Base-by-base conservation (phyloP, 192 early-diverging fungal species). In the Phycomyces blakesleeanus region DNA sequence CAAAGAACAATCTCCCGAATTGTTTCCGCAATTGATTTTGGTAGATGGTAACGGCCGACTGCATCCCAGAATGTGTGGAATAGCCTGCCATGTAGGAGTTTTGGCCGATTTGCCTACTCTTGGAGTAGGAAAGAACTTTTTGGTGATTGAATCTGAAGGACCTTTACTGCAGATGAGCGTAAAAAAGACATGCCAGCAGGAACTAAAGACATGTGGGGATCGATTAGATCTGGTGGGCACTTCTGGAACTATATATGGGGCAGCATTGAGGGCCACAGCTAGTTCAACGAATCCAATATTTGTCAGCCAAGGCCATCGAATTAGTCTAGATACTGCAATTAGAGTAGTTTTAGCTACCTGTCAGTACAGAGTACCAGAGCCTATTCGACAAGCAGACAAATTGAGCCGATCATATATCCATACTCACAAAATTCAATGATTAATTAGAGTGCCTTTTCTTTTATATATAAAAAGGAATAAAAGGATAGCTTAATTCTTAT, bases 101-200 rank as follows among this genome's bases (percentile, higher is more conserved):
- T 59, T 83, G 22, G 68, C 84, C 6, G 74, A 87, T 58, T 69
- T 93, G 20, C 91, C 93, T 0, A 89, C 92, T 0, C 81, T 97
- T 24, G 96, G 95, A 5, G 85, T 96, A 22, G 93, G 80, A 9
- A 98, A 98, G 62, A 97, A 95, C 76, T 89, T 93, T 67, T 67
- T 97, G 11, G 83, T 88, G 40, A 86, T 97, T 54, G 41, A 51
- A 12, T 78, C 85, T 24, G 83, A 76, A 14, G 91, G 87, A 10
- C 47, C 66, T 16, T 64, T 42, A 22, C 71, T 80, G 38, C 78
- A 72, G 18, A 84, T 84, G 65, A 64, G 34, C n/a, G 74, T 88
- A 44, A 93, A 87, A 66, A 69, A 49, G 2, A 16, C n/a, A 34
- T 81, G 74, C 56, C 75, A 76, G 24, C 57, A 42, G 37, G 42